Base-by-base conservation (phyloP, 257 asterid species). In the Ilex aquifolium region DNA sequence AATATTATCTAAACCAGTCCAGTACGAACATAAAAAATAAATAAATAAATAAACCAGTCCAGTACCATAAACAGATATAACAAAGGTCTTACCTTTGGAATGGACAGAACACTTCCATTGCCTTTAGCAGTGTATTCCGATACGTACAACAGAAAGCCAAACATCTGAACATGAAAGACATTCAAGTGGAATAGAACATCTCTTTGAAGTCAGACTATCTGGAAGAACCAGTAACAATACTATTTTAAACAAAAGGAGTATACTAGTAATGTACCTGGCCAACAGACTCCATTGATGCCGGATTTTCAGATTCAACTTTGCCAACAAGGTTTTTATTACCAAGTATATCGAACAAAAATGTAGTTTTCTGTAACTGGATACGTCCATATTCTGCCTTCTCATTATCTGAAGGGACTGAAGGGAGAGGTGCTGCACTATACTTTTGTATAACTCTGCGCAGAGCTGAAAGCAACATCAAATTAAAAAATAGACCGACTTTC, bases 271-370 rank as follows among this genome's bases (percentile, higher is more conserved):
- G 29, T 84, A 87, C 99, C 93, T 87, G 97, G 61, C 96, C 97
- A 27, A 87, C 62, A 60, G 90, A 82, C 79, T 88, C 99, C 97
- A 92, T 92, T 16, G 94, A 72, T 31, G 74, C 59, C 15, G 99
- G 99, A 56, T 70, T 74, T 66, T 89, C 85, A 17, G 87, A 83
- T 77, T 81, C 86, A 67, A 77, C 75, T 52, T 56, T 74, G 61
- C 73, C 72, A 70, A 56, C 62, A 59, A 73, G 58, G 71, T 68
- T 75, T 69, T 71, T 73, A 56, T 57, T 49, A 54, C 80, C 68
- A 51, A 80, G 56, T 67, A 69, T 60, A 77, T 87, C 89, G 65
- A 66, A 80, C 76, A 89, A 85, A 63, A 65, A 79, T 62, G 84
- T 71, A 56, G 69, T 31, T 69, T 76, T 81, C 63, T 74, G 69